Evolutionary conservation across 352 stramenopile species (phyloP), one percentile per base, ranked within the genome.

Genomic region (Globisporangium solare): DNA sequence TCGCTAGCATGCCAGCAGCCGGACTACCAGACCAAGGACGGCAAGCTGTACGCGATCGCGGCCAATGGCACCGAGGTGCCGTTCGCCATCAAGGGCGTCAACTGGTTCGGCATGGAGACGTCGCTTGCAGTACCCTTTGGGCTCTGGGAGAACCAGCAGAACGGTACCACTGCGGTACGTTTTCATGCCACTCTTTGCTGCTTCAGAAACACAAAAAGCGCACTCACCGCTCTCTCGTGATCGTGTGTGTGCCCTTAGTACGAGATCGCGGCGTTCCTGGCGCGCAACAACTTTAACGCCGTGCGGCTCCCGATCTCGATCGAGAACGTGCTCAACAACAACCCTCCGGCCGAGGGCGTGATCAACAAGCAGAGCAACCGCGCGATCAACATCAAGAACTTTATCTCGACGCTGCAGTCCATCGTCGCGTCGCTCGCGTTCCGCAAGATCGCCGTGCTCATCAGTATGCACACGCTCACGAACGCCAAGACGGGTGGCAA

Each of bases 91-190:
- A 92, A 92, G 58, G 79, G 81, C 12, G 61, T 88, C 14, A 91
- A 89, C 56, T 91, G 81, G 81, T 88, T 89, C 20, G 79, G 82
- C 47, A 89, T 92, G 79, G 82, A 92, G 54, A 89, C 82, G 15
- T 45, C 66, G 21, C 66, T 88, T 24, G 78, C 80, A 6, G 66
- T 83, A 8, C 78, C 79, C 0, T 89, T 91, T 35, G 83, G 83
- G 3, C 73, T 92, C 1, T 92, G 83, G 83, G 78, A 89, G 45
- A 92, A 92, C 67, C 45, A 67, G 12, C 39, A 76, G 11, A 92
- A 92, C 47, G 83, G 83, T 43, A 91, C 83, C 2, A 88, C 76
- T 46, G 83, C 76, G 47, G 71, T 80, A 71, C 10, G 37, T 24
- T 46, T 66, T 5, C 17, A 43, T 43, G 39, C 5, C n/a, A 18